A percentile compares a stretch with the other conserved stretches of the same genome.
These are phyloP conservation scores for Knufia fluminis DNA, from an alignment of 2,329 filamentous ascomycete genomes.

Conservation along the genomic window DNA sequence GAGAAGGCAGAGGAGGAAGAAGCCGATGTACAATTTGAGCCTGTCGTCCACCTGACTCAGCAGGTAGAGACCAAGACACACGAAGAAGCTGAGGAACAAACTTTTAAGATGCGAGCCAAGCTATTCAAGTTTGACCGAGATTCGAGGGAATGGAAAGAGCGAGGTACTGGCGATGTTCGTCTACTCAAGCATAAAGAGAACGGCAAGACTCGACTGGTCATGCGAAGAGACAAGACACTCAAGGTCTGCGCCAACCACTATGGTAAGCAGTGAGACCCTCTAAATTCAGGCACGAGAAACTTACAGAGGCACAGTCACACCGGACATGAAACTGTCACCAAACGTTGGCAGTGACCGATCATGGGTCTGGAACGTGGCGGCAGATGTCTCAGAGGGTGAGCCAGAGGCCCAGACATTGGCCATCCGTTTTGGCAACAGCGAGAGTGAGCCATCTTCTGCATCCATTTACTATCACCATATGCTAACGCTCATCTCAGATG, in stretches of 20 bases:
- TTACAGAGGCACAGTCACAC: conserved; percentile 59
- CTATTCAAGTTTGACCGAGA: conserved; percentile 97
- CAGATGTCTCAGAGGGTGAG: conserved; percentile 96
- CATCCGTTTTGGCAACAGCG: conserved; percentile 94
- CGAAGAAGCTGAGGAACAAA: conserved; percentile 94
- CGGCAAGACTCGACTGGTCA: conserved; percentile 92
- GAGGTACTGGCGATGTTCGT: conserved; percentile 90
- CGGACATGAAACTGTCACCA: conserved; percentile 97
- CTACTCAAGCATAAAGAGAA: conserved; percentile 99
- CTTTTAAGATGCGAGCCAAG: conserved; percentile 99
- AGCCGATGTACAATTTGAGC: conserved; percentile 93
- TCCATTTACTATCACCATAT: neutral
- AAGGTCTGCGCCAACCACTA: conserved; percentile 99
- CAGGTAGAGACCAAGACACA: conserved; percentile 97
- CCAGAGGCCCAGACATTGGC: conserved; percentile 92
- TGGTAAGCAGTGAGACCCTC: conserved; percentile 45
- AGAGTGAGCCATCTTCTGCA: conserved; percentile 56
- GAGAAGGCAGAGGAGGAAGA: conserved; percentile 66
- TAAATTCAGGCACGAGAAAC: conserved; percentile 9
- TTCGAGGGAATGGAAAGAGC: conserved; percentile 95
- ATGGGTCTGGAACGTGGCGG: conserved; percentile 98
- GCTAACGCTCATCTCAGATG: conserved; percentile 50
- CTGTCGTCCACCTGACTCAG: conserved; percentile 90
- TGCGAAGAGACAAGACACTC: conserved; percentile 98
- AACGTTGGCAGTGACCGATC: conserved; percentile 97